A percentile compares a stretch with the other conserved stretches of the same genome.
Evolutionary conservation across 2,329 filamentous ascomycete genomes (phyloP).

Genomic region (Cladosporium sp.): DNA sequence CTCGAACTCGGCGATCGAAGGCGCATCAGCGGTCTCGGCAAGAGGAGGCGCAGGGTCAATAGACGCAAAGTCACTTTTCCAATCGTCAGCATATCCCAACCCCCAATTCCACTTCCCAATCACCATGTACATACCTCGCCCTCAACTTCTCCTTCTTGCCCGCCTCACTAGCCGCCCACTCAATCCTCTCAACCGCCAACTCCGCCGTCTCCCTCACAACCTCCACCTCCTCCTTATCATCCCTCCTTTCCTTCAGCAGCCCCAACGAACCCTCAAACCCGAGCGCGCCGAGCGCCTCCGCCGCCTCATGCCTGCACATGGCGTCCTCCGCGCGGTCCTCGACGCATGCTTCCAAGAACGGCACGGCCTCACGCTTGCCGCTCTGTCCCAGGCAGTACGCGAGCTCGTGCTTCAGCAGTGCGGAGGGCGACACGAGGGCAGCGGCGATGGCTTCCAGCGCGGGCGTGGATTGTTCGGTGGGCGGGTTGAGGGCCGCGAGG

Average conservation of each 20-base stretch:
- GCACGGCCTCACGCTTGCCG: slow-evolving; percentile 66
- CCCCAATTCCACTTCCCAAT: neutral
- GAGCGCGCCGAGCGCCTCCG: slow-evolving; percentile 86
- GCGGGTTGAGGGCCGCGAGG: slow-evolving; percentile 62
- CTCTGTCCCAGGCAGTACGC: slow-evolving; percentile 96
- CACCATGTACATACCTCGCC: slow-evolving; percentile 57
- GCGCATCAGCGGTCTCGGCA: slow-evolving; percentile 56
- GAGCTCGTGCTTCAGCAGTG: slow-evolving; percentile 89
- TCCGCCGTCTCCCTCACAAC: slow-evolving; percentile 94
- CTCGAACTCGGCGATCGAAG: slow-evolving; percentile 67
- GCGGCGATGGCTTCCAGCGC: slow-evolving; percentile 79
- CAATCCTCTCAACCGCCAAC: slow-evolving; percentile 86
- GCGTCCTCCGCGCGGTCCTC: slow-evolving; percentile 75
- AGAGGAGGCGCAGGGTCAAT: slow-evolving; percentile 91
- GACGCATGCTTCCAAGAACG: slow-evolving; percentile 66
- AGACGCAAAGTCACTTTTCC: slow-evolving; percentile 80
- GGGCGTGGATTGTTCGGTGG: slow-evolving; percentile 52
- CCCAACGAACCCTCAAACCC: slow-evolving; percentile 68
- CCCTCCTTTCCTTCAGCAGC: slow-evolving; percentile 65
- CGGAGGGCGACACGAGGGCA: slow-evolving; percentile 76
- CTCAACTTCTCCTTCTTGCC: slow-evolving; percentile 69
- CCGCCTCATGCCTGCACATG: slow-evolving; percentile 95
- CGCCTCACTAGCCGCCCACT: slow-evolving; percentile 79
- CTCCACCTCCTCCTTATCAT: slow-evolving; percentile 67
- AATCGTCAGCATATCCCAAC: neutral